Evolutionary conservation across 331 rosid genomes (phyloP).

Genomic region (Acacia pycnantha): DNA sequence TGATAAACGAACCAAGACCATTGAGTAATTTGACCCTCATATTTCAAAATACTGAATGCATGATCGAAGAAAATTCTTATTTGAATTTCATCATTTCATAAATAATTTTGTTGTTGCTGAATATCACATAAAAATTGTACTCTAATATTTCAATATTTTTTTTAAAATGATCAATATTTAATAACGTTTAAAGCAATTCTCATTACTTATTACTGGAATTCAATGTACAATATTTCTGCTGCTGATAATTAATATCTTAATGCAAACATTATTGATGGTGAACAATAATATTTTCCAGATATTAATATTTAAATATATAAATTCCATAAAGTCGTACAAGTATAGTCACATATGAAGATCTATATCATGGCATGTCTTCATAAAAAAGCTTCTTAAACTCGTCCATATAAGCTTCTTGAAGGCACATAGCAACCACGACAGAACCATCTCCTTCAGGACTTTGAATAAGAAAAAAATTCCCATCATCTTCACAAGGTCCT

Average conservation of each 20-base stretch:
- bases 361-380: conserved; percentile 17
- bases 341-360: background rate
- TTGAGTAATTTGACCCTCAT: too few species aligned
- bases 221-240: background rate
- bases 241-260: background rate
- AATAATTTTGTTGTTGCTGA: too few species aligned
- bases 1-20: too few species aligned
- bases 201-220: background rate
- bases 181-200: background rate
- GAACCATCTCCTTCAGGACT: conserved; percentile 46
- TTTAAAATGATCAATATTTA: too few species aligned
- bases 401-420: conserved; percentile 51
- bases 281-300: background rate
- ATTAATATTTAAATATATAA: background rate
- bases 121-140: too few species aligned
- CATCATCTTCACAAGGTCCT: conserved; percentile 48
- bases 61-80: too few species aligned
- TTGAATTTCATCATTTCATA: too few species aligned
- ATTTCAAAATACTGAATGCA: too few species aligned
- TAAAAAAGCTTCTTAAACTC: conserved; percentile 54
- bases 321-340: background rate
- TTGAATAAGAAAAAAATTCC: conserved; percentile 42
- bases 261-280: background rate
- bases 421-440: conserved; percentile 36
- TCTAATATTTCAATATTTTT: too few species aligned